Evolutionary conservation across 257 asterid genomes (phyloP).

Genomic region (Mentha longifolia): DNA sequence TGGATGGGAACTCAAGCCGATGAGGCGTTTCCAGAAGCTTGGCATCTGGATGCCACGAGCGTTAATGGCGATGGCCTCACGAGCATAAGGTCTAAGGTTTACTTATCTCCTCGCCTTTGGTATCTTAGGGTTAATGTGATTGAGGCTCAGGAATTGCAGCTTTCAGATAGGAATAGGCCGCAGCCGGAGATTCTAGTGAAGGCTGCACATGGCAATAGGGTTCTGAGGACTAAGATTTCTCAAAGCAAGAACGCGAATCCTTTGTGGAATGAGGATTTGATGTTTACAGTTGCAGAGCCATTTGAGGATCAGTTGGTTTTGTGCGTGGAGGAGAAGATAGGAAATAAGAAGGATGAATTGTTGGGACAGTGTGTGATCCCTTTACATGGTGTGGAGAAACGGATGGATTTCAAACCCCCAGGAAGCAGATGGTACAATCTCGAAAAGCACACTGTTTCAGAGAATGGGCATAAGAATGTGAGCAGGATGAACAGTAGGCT

Average conservation of each 20-base stretch:
- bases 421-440: slow-evolving; percentile 75
- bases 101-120: slow-evolving; percentile 91
- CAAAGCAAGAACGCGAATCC: slow-evolving; percentile 51
- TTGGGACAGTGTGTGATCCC: slow-evolving; percentile 67
- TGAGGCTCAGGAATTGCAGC: slow-evolving; percentile 80
- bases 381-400: slow-evolving; percentile 63
- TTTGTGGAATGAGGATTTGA: slow-evolving; percentile 95
- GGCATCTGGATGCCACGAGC: slow-evolving; percentile 64
- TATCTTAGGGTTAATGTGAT: slow-evolving; percentile 83
- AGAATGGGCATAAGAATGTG: slow-evolving; percentile 55
- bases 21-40: slow-evolving; percentile 88
- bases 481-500: slow-evolving; percentile 53
- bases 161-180: slow-evolving; percentile 56
- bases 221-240: slow-evolving; percentile 61
- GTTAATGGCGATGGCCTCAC: slow-evolving; percentile 69
- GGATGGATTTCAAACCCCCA: slow-evolving; percentile 69
- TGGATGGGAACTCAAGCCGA: slow-evolving; percentile 98
- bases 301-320: slow-evolving; percentile 74
- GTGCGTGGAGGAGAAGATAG: slow-evolving; percentile 66
- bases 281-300: slow-evolving; percentile 86
- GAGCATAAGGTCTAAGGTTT: slow-evolving; percentile 74
- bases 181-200: slow-evolving; percentile 61
- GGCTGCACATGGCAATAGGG: slow-evolving; percentile 55
- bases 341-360: slow-evolving; percentile 65
- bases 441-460: slow-evolving; percentile 53